Base-by-base conservation (phyloP, 306 rosid genomes). In the Delonix regia region DNA sequence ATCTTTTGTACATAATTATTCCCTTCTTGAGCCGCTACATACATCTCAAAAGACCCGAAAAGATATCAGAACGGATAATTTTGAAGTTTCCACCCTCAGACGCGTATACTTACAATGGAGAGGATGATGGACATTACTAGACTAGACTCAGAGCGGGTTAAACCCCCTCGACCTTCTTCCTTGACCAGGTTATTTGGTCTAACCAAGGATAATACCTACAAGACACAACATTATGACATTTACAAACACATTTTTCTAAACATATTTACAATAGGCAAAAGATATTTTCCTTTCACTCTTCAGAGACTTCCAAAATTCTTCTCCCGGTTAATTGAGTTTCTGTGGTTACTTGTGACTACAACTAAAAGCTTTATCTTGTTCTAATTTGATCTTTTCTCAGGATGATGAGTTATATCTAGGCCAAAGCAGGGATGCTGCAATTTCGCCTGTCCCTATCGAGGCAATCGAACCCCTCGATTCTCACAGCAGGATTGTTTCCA, bases 391-490 rank as follows among this genome's bases (percentile, higher is more conserved):
- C 15, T 8, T 8, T 22, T 81, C 74, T 81, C 75, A 73, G 42
- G 73, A 41, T 24, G 66, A 44, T 3, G 24, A 8, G 63, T 64
- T n/a, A 11, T 39, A 4, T 82, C 88, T 89, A 95, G 51, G 98
- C 99, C 78, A 93, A 81, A 3, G 99, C 88, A 83, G 98, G 89
- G 87, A 95, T 89, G 86, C 97, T 89, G 80, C 97, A 84, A 83
- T 91, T 93, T 44, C 96, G 86, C 51, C 91, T 75, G 74, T 93
- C 99, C 89, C 96, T 86, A 64, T 92, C 93, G 6, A 91, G 91
- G 81, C 98, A 93, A 83, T 95, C 99, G 24, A 95, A 95, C 38
- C 99, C 99, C 82, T 95, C 99, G 3, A 95, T 15, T 48, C 98
- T 89, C 81, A 91, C 97, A 1, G 89, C 90, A 0, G 99, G 99